Conservation (phyloP, 2,329 filamentous ascomycete species). For the Chaetomium sp. region DNA sequence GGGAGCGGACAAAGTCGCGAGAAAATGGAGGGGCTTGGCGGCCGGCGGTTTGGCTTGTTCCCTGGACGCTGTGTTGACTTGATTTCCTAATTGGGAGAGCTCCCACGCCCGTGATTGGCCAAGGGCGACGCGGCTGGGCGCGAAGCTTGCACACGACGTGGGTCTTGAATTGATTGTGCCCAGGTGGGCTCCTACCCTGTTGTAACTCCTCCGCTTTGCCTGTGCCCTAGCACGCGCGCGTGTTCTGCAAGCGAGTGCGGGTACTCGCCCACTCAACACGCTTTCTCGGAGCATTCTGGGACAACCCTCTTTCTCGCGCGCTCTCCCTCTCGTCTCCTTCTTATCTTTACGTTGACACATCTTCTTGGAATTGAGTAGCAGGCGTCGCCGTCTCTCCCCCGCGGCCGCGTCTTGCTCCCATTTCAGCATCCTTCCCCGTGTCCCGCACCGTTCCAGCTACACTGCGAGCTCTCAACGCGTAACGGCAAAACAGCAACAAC, state of each 20-base stretch:
- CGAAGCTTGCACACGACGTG: slow-evolving; percentile 2
- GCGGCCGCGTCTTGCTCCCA: not conserved
- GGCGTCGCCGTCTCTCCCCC: not conserved
- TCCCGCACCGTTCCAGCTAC: not conserved
- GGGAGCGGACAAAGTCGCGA: not conserved
- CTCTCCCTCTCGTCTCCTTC: too few species aligned
- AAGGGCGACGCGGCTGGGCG: slow-evolving; percentile 2
- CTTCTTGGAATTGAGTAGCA: too few species aligned
- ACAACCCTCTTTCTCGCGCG: too few species aligned
- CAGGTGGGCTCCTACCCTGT: not conserved
- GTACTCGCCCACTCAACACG: too few species aligned
- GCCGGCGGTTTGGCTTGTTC: not conserved
- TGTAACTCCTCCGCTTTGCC: not conserved
- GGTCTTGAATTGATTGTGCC: slow-evolving; percentile 1
- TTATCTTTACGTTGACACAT: too few species aligned
- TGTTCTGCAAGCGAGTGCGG: too few species aligned
- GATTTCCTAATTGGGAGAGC: slow-evolving; percentile 6
- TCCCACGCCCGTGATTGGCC: not conserved
- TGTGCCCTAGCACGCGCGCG: not conserved
- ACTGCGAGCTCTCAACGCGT: not conserved
- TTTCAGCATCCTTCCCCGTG: not conserved
- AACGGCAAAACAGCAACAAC: not conserved
- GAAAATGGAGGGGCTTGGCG: not conserved
- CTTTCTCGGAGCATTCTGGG: too few species aligned
- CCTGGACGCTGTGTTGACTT: slow-evolving; percentile 7